Evolutionary conservation across 345 rosid species (phyloP), one percentile per base, ranked within the genome.

Genomic region (Nasturtium officinale): DNA sequence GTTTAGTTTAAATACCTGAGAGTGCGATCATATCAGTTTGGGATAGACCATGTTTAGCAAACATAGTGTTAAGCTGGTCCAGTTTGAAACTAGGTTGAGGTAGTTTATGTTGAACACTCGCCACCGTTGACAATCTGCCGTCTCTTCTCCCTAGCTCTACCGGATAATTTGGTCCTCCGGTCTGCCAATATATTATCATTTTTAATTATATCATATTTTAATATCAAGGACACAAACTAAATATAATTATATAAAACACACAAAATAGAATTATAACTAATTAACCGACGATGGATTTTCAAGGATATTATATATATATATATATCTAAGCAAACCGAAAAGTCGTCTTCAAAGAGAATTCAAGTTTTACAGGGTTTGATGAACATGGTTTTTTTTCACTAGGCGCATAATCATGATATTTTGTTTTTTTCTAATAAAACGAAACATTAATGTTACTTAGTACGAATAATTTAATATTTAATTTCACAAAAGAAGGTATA

Each of bases 1-100:
- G 16, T 21, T 5, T 3, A 11, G 55, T 67, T 70, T 9, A 28
- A 5, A 6, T 61, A 91, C 97, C 98, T 64, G 98, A 93, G 11
- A 93, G 79, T 0, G 98, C 98, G 10, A 93, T 78, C 96, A 93
- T 83, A 23, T 93, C 98, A 3, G 91, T 85, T 60, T 90, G 98
- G 35, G 67, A 16, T 50, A 93, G 90, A 30, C 88, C 90, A 61
- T 82, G 83, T 3, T 67, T 37, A 43, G 80, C 68, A 57, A 93
- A 93, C 85, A 89, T 66, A n/a, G 82, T 12, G 53, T 84, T 90
- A 32, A 93, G 91, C 67, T 90, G 88, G 69, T 85, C 71, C 38
- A 93, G 60, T 5, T 77, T 87, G 62, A 84, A 87, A 12, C 55
- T 16, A 10, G 97, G 90, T 0, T 78, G 71, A 18, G 98, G 98